These are phyloP conservation scores for Scolecobasidium constrictum DNA, from an alignment of 2,329 filamentous ascomycete genomes.

Conservation along the genomic window DNA sequence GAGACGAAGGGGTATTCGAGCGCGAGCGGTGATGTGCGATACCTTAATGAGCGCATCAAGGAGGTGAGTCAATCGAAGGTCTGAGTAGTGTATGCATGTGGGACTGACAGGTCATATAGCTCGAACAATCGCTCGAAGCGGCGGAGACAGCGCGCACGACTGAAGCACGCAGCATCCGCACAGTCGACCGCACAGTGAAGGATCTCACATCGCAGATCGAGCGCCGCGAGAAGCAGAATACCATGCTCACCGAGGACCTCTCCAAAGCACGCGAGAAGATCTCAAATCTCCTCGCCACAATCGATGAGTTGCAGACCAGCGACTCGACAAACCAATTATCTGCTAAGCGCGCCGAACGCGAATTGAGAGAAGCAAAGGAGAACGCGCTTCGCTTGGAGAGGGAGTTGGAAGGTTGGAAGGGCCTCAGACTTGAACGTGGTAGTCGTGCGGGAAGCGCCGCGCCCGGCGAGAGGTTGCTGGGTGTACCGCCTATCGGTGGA, in stretches of 20 bases:
- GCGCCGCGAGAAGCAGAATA: slow-evolving; percentile 79
- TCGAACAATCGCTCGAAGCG: slow-evolving; percentile 76
- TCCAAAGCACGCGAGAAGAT: slow-evolving; percentile 79
- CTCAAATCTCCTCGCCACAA: slow-evolving; percentile 77
- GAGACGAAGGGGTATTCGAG: slow-evolving; percentile 97
- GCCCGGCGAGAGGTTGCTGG: background rate
- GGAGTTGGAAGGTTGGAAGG: slow-evolving; percentile 75
- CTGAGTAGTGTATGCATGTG: background rate
- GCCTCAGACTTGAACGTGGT: slow-evolving; percentile 52
- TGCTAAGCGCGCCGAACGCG: slow-evolving; percentile 76
- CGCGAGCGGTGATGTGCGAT: slow-evolving; percentile 88
- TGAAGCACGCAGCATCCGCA: slow-evolving; percentile 78
- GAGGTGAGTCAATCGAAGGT: slow-evolving; percentile 52
- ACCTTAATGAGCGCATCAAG: slow-evolving; percentile 86
- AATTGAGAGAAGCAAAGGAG: slow-evolving; percentile 81
- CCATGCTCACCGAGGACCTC: slow-evolving; percentile 73
- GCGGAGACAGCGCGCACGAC: slow-evolving; percentile 70
- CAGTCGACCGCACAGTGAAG: slow-evolving; percentile 86
- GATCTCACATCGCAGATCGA: slow-evolving; percentile 89
- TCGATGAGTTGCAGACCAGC: slow-evolving; percentile 85
- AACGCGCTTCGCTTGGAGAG: slow-evolving; percentile 72
- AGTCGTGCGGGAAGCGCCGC: background rate
- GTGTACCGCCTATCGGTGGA: background rate
- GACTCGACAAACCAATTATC: slow-evolving; percentile 74
- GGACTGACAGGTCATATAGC: slow-evolving; percentile 37